phyloP scores from a whole-genome alignment of 805 yeast species.

The Saccharomyces jurei region DNA sequence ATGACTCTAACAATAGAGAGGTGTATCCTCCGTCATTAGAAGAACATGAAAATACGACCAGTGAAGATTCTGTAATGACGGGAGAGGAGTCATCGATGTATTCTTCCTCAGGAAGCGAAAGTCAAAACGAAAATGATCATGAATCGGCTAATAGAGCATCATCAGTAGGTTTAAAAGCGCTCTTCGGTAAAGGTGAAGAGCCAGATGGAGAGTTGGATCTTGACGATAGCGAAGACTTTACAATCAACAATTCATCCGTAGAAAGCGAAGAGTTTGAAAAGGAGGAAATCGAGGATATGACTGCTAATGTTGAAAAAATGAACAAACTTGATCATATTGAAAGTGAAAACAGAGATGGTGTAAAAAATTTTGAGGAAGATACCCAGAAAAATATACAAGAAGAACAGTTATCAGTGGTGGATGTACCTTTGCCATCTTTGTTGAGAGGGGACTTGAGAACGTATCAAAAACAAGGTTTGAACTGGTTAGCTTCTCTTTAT shows the following conservation, averaged over 20 bases:
- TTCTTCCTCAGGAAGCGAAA: slow-evolving; percentile 10
- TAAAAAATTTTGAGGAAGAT: slow-evolving; percentile 11
- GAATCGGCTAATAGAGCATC: background rate
- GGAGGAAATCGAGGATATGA: slow-evolving; percentile 5
- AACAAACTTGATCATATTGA: slow-evolving; percentile 14
- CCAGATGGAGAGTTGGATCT: slow-evolving; percentile 4
- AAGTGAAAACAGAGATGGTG: slow-evolving; percentile 10
- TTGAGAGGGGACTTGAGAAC: slow-evolving; percentile 78
- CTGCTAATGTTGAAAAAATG: slow-evolving; percentile 18
- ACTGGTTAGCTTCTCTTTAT: slow-evolving; percentile 92
- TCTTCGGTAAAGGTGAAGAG: slow-evolving; percentile 6
- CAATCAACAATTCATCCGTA: slow-evolving; percentile 2
- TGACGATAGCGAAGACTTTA: slow-evolving; percentile 6
- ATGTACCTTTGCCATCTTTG: slow-evolving; percentile 70
- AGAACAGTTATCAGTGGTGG: slow-evolving; percentile 40
- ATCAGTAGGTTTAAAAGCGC: background rate
- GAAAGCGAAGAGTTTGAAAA: background rate
- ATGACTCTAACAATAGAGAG: slow-evolving; percentile 2
- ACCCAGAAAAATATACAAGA: slow-evolving; percentile 1
- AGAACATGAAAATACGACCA: background rate
- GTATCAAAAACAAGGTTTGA: slow-evolving; percentile 92
- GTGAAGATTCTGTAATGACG: slow-evolving; percentile 3
- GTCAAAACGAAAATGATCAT: slow-evolving; percentile 2
- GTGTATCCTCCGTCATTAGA: background rate
- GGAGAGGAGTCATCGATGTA: slow-evolving; percentile 19